Evolutionary conservation across 331 rosid genomes (phyloP), one percentile per base, ranked within the genome.

Genomic region (Acacia pycnantha): DNA sequence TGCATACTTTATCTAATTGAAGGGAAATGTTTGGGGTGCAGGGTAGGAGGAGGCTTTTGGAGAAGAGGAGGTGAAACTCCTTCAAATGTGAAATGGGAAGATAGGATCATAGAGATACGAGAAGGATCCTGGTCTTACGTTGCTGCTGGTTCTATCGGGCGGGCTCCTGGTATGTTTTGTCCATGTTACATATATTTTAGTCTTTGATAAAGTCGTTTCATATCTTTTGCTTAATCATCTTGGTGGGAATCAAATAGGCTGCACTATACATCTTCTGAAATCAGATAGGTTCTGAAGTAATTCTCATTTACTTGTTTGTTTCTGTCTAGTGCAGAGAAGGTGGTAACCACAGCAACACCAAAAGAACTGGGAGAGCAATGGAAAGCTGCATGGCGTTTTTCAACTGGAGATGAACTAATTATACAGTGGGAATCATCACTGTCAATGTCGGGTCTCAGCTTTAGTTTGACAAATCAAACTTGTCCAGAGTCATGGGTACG

Each of bases 91-190:
- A 93, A 95, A 85, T 90, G 97, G 97, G 99, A 93, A 80, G 94
- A 92, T 29, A 84, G 94, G 86, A 90, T 95, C 65, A 88, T 92
- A 64, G 98, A 95, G 89, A 92, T 95, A 83, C 94, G 91, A 27
- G 96, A 93, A 90, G 99, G 97, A 58, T 88, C 96, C 75, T 95
- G 99, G 98, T 93, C 96, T 44, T 93, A 95, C 79, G 93, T 95
- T 44, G 97, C 92, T 73, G 96, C 93, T 62, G 97, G 91, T 59
- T 85, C 91, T 70, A 90, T 95, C 56, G 99, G 99, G 77, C 84
- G 87, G 92, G 89, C 90, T 73, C 95, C 99, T 73, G 97, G 98
- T 93, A 90, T 82, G 95, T 84, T 84, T 47, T 86, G 64, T 72
- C 37, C 59, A 76, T 26, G 69, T 65, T 69, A 76, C 73, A 47